phyloP scores from a whole-genome alignment of 352 stramenopile genomes.

The Phytophthora hybrid region DNA sequence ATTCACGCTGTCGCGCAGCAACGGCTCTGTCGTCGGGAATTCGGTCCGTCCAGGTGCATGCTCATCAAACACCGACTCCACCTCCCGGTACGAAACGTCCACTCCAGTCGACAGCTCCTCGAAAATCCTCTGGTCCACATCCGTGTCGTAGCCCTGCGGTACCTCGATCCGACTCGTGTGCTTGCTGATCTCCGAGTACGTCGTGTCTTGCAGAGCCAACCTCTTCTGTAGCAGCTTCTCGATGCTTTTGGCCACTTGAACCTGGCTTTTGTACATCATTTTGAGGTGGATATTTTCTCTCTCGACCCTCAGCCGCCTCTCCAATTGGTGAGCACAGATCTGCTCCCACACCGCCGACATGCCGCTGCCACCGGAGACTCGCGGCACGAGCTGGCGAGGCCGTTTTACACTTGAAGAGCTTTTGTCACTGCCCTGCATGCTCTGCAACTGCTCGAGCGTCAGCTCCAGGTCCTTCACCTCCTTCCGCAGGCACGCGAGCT shows the following conservation, averaged over 20 bases:
- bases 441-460: conserved; percentile 37
- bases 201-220: conserved; percentile 27
- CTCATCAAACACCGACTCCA: conserved; percentile 42
- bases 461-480: conserved; percentile 43
- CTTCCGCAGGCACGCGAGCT: conserved; percentile 44
- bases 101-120: conserved; percentile 38
- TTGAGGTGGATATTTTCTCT: conserved; percentile 51
- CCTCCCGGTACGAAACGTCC: conserved; percentile 37
- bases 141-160: conserved; percentile 17
- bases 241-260: conserved; percentile 39
- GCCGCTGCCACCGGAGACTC: conserved; percentile 1
- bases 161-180: conserved; percentile 39
- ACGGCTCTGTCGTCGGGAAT: conserved; percentile 32
- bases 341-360: conserved; percentile 44
- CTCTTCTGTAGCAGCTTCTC: conserved; percentile 41
- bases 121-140: conserved; percentile 34
- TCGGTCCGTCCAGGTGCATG: conserved; percentile 24
- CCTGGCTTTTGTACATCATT: conserved; percentile 44
- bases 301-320: conserved; percentile 32
- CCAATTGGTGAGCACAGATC: conserved; percentile 40
- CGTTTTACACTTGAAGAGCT: conserved; percentile 18
- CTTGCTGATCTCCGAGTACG: conserved; percentile 34
- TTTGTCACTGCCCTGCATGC: conserved; percentile 15
- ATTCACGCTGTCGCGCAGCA: conserved; percentile 45
- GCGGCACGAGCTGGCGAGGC: conserved; percentile 9